Percentiles rank a stretch among this genome's conserved stretches.
Evolutionary conservation across 805 yeast species (phyloP).

Genomic region (Starmerella sp.): DNA sequence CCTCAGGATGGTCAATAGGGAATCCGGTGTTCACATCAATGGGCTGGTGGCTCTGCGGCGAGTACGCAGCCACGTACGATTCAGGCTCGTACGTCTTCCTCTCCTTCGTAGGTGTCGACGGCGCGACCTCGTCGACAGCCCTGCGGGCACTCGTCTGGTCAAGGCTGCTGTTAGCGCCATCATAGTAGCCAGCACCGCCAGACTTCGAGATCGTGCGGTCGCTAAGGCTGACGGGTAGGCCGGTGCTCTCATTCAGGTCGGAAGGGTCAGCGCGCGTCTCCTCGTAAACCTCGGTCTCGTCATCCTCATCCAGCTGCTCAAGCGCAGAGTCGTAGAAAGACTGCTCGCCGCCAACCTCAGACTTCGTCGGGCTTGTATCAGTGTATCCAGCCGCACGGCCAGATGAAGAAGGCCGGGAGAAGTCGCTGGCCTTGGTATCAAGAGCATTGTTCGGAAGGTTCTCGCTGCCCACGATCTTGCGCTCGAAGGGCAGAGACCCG

Average conservation of each 20-base stretch:
- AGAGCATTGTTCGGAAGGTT: neutral
- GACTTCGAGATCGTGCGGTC: slow-evolving; percentile 4
- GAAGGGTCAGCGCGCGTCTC: neutral
- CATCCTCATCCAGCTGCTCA: slow-evolving; percentile 1
- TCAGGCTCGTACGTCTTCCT: neutral
- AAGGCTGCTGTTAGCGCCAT: neutral
- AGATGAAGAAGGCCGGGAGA: neutral
- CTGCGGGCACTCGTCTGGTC: slow-evolving; percentile 3
- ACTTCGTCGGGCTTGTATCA: neutral
- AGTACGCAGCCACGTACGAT: neutral
- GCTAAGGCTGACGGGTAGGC: slow-evolving; percentile 4
- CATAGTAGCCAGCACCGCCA: neutral
- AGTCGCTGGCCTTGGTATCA: neutral
- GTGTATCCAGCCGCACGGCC: neutral
- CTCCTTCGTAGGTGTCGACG: neutral
- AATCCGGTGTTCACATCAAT: slow-evolving; percentile 19
- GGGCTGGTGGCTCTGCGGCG: slow-evolving; percentile 11
- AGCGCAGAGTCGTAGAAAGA: slow-evolving; percentile 1
- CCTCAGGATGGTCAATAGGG: slow-evolving; percentile 10
- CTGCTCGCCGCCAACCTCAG: neutral
- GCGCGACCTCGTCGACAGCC: neutral
- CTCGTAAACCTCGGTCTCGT: neutral
- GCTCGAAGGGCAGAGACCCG: slow-evolving; percentile 1
- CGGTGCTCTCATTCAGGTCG: neutral
- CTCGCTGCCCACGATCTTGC: neutral